Evolutionary conservation across 768 basidiomycete genomes (phyloP).

Genomic region (Mycena galericulata): DNA sequence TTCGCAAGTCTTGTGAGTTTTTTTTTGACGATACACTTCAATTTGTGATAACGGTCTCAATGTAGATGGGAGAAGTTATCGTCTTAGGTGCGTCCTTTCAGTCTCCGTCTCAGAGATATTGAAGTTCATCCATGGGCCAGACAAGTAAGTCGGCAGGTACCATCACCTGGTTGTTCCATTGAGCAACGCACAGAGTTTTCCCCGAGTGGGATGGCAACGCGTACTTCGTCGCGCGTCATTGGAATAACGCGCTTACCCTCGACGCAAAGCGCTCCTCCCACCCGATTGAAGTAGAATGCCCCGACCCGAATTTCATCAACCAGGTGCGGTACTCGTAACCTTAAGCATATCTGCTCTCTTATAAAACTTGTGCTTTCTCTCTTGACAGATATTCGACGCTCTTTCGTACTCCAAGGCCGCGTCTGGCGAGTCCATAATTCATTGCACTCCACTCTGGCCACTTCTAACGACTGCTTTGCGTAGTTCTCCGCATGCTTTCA

Average conservation of each 20-base stretch:
- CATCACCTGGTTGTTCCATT: background rate
- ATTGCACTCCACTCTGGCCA: background rate
- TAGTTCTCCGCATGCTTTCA: constrained; percentile 92
- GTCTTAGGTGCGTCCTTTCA: constrained; percentile 65
- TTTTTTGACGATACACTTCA: background rate
- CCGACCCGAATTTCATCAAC: constrained; percentile 86
- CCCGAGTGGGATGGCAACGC: constrained; percentile 91
- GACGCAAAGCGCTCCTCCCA: constrained; percentile 93
- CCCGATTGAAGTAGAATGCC: constrained; percentile 92
- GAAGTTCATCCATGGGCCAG: constrained; percentile 42
- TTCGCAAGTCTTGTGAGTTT: constrained; percentile 82
- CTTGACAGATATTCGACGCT: constrained; percentile 86
- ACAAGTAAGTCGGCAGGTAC: constrained; percentile 56
- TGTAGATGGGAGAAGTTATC: constrained; percentile 88
- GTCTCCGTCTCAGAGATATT: background rate
- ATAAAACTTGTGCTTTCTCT: too few species aligned
- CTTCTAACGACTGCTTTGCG: background rate
- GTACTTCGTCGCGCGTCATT: constrained; percentile 80
- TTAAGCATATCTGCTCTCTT: too few species aligned
- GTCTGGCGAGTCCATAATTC: constrained; percentile 59
- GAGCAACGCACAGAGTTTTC: constrained; percentile 61
- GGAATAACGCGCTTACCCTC: constrained; percentile 77
- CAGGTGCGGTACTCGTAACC: constrained; percentile 46
- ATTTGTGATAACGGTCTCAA: constrained; percentile 6
- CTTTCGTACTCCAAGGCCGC: constrained; percentile 90